These are phyloP conservation scores for Tubosaeta sp. DNA, from an alignment of 768 basidiomycete genomes.

Conservation along the genomic window DNA sequence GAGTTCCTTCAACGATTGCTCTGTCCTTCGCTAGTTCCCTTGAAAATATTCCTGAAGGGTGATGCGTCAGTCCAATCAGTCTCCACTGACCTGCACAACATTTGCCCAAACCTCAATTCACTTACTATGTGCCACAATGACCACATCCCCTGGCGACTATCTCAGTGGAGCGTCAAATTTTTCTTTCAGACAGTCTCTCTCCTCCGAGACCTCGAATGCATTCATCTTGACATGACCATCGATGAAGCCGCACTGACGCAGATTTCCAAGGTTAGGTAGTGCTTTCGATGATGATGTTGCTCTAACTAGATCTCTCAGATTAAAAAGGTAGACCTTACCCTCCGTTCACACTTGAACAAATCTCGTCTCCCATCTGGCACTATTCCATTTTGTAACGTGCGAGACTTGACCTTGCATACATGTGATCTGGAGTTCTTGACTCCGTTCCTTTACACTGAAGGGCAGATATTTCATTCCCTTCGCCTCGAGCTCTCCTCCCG, in stretches of 20 bases:
- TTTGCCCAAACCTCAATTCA: neutral
- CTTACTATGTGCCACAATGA: neutral
- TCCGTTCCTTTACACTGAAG: neutral
- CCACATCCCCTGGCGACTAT: too few species aligned
- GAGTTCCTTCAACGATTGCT: neutral
- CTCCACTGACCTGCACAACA: neutral
- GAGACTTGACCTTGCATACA: neutral
- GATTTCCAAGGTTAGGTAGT: neutral
- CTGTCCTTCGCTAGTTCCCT: neutral
- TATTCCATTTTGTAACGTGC: neutral
- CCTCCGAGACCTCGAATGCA: neutral
- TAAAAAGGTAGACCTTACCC: neutral
- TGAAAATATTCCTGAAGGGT: neutral
- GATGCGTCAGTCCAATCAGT: neutral
- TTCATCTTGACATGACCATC: neutral
- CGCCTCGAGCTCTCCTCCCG: neutral
- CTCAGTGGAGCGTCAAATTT: neutral
- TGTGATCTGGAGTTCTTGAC: neutral
- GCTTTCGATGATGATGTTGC: too few species aligned
- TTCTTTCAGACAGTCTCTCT: neutral
- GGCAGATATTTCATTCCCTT: neutral
- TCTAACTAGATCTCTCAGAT: neutral
- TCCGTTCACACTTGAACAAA: neutral
- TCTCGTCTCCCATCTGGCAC: neutral
- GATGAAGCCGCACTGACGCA: neutral